Evolutionary conservation across 371 early-diverging fungal species (phyloP), one percentile per base, ranked within the genome.

Genomic region (Caulochytrium protostelioides): DNA sequence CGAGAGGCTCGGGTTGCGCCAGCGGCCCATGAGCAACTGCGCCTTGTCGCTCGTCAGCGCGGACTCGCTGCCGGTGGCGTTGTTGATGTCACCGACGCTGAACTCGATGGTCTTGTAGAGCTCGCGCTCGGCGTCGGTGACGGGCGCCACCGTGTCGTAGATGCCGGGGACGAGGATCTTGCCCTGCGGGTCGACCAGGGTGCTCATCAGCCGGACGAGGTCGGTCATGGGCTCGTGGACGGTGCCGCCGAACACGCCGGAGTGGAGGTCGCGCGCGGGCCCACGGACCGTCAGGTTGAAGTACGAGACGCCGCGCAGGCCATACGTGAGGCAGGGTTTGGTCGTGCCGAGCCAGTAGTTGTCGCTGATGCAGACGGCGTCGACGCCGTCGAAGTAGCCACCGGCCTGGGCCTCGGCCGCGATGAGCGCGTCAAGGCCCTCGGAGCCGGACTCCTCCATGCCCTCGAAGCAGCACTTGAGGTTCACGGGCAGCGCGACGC

Each of bases 161-260:
- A 92, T 79, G 42, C 90, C 87, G 21, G 90, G 86, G 32, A 94
- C 59, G 34, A 79, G 65, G 43, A 94, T 91, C 50, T 74, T 67
- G 42, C 95, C 95, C 35, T 79, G 50, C 21, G 75, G 74, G 24
- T 65, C 56, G 29, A 91, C 91, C 32, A 94, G 67, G 51, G 65
- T 77, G 46, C 70, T 57, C 72, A 94, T 72, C 35, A 94, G 45
- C 29, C 65, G 56, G 40, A 82, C 56, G 40, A 94, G 57, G 52
- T 87, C 91, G 30, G 79, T 79, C 91, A 90, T 90, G 31, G 95
- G 95, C 62, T 94, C 95, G 52, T 91, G 86, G 30, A 90, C 79
- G 16, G 83, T 81, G 34, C 86, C 87, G 47, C 87, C 95, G 62
- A 89, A 94, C 30, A 94, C 84, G 53, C 94, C 94, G 44, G 82